phyloP scores from a whole-genome alignment of 163 green algal species.

The Chlorella variabilis region DNA sequence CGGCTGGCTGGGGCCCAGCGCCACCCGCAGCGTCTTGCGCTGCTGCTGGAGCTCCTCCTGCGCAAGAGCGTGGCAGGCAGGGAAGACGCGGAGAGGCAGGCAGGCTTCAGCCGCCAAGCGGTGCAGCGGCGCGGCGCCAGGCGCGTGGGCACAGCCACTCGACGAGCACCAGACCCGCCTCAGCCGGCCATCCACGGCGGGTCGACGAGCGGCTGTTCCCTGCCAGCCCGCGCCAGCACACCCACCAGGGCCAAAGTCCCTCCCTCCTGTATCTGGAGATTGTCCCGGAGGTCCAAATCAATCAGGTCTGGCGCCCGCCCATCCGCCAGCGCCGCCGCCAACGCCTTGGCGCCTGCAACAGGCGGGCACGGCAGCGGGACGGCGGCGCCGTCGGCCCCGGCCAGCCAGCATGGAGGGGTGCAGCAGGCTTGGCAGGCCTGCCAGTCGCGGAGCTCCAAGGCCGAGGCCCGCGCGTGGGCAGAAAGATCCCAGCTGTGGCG shows the following conservation, averaged over 20 bases:
- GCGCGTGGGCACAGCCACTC: too few species aligned
- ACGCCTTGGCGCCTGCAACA: constrained; percentile 47
- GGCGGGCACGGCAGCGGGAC: background rate
- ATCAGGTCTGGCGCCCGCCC: constrained; percentile 74
- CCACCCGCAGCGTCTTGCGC: constrained; percentile 42
- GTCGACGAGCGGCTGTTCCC: too few species aligned
- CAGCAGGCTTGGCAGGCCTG: background rate
- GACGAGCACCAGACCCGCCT: too few species aligned
- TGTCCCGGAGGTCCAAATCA: constrained; percentile 75
- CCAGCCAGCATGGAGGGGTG: background rate
- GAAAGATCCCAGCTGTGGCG: too few species aligned
- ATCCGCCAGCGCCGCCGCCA: constrained; percentile 57
- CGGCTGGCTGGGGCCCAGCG: constrained; percentile 5
- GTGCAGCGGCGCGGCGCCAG: background rate
- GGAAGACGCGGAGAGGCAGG: background rate
- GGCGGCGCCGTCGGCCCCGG: background rate
- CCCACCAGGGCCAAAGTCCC: constrained; percentile 56
- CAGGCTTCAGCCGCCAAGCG: background rate
- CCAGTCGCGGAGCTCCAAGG: too few species aligned
- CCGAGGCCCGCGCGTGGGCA: too few species aligned
- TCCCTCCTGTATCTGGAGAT: constrained; percentile 50
- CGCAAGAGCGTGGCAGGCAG: background rate
- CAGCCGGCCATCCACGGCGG: too few species aligned
- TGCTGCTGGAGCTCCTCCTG: constrained; percentile 47
- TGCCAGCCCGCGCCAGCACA: too few species aligned